Percentiles rank a stretch among this genome's conserved stretches.
Evolutionary conservation across 805 yeast genomes (phyloP).

Genomic region (Metschnikowia noctiluminum): DNA sequence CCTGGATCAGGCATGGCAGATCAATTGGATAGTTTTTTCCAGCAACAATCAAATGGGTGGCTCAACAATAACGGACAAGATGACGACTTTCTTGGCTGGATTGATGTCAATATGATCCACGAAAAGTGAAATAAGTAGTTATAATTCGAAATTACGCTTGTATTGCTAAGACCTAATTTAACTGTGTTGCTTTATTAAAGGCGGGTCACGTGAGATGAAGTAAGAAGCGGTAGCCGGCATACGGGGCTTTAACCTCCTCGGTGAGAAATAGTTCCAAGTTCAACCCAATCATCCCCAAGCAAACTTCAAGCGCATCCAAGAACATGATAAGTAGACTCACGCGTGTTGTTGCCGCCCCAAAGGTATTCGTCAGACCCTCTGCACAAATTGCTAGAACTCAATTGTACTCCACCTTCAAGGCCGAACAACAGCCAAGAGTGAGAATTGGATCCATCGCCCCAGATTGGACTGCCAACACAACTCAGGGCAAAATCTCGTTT

Average conservation of each 20-base stretch:
- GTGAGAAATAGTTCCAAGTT: background rate
- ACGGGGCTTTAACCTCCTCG: background rate
- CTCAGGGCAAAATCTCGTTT: constrained; percentile 60
- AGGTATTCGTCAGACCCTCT: constrained; percentile 12
- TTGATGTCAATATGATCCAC: constrained; percentile 58
- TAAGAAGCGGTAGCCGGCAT: background rate
- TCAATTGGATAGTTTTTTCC: constrained; percentile 60
- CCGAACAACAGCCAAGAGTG: constrained; percentile 41
- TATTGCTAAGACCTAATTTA: no score
- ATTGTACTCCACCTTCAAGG: constrained; percentile 26
- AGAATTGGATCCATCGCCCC: constrained; percentile 66
- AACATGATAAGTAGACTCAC: constrained; percentile 16
- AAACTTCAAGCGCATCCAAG: background rate
- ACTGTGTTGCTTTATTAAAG: no score
- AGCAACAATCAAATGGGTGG: constrained; percentile 85
- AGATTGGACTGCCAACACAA: constrained; percentile 60
- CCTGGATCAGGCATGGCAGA: constrained; percentile 21
- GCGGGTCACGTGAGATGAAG: constrained; percentile 7
- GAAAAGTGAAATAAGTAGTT: constrained; percentile 6
- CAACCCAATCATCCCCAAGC: background rate
- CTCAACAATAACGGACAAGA: constrained; percentile 59
- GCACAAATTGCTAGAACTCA: constrained; percentile 10
- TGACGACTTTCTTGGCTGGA: constrained; percentile 93
- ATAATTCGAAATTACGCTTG: no score
- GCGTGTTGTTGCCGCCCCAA: constrained; percentile 11